A percentile compares a stretch with the other conserved stretches of the same genome.
phyloP scores from a whole-genome alignment of 108 stramenopile genomes.

The Nitzschia sp. region DNA sequence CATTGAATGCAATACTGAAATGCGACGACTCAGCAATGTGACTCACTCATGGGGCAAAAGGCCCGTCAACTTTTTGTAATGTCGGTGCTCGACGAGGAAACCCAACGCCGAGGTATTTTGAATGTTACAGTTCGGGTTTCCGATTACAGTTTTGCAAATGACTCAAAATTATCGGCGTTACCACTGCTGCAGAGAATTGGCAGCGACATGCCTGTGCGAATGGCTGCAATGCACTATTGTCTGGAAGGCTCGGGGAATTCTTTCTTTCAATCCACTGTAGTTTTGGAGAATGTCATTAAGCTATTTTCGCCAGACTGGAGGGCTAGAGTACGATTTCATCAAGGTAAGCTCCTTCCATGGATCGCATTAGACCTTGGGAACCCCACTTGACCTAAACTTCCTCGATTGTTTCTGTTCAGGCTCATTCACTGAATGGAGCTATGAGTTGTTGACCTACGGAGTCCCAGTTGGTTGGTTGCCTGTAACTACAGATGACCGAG shows the following conservation, averaged over 20 bases:
- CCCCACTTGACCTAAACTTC: no score
- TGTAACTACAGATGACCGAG: constrained; percentile 9
- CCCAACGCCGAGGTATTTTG: constrained; percentile 3
- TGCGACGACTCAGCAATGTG: no score
- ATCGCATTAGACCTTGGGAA: no score
- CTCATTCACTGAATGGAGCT: constrained; percentile 27
- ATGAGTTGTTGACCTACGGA: constrained; percentile 23
- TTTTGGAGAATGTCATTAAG: not conserved
- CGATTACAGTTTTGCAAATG: no score
- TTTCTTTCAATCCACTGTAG: not conserved
- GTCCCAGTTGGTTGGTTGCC: constrained; percentile 25
- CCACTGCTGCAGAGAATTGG: not conserved
- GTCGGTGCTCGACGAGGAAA: constrained; percentile 2
- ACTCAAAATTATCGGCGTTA: no score
- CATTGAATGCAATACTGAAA: no score
- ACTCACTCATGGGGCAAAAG: no score
- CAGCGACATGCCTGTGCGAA: not conserved
- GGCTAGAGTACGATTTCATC: not conserved
- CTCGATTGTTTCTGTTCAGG: constrained; percentile 1
- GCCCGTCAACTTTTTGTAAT: no score
- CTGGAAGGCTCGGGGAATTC: not conserved
- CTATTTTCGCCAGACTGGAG: not conserved
- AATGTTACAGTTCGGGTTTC: no score
- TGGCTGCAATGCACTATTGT: constrained; percentile 14
- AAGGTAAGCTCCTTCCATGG: not conserved